Conservation (phyloP, 2,329 filamentous ascomycete species). For the Chaetomiaceae sp. region DNA sequence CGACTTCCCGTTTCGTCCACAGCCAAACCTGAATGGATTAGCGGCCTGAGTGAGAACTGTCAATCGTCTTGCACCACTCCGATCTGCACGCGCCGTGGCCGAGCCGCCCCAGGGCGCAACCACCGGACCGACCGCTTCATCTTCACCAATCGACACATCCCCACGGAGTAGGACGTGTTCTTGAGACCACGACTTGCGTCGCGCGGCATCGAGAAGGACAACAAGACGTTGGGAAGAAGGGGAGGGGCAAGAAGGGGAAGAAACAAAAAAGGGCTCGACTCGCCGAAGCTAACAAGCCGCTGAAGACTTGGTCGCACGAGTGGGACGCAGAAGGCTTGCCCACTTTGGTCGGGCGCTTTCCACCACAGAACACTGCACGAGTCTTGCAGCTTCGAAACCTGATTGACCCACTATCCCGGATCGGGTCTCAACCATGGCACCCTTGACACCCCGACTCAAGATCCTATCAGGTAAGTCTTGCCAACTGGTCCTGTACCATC, state of each 20-base stretch:
- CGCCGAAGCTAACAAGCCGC: slow-evolving; percentile 12
- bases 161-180: slow-evolving; percentile 5
- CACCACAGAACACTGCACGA: slow-evolving; percentile 19
- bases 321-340: slow-evolving; percentile 17
- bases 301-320: slow-evolving; percentile 16
- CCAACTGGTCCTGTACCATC: slow-evolving; percentile 22
- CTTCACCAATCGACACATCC: slow-evolving; percentile 13
- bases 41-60: slow-evolving; percentile 17
- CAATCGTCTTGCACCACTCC: slow-evolving; percentile 20
- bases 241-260: slow-evolving; percentile 7
- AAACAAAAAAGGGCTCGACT: slow-evolving; percentile 1
- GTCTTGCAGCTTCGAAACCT: slow-evolving; percentile 28
- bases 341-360: slow-evolving; percentile 20
- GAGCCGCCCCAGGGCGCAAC: slow-evolving; percentile 12
- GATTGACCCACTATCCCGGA: slow-evolving; percentile 32
- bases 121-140: slow-evolving; percentile 11
- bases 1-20: no score
- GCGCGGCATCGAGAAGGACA: slow-evolving; percentile 10
- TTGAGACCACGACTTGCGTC: slow-evolving; percentile 11
- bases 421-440: slow-evolving; percentile 48
- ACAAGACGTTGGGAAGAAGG: not conserved
- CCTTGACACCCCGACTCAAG: slow-evolving; percentile 53
- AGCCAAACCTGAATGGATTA: slow-evolving; percentile 15
- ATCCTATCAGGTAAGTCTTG: slow-evolving; percentile 51
- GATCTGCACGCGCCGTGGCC: slow-evolving; percentile 20